Percentiles rank a stretch among this genome's conserved stretches.
These are phyloP conservation scores for Clavispora santaluciae DNA, from an alignment of 805 yeast genomes.

Conservation along the genomic window DNA sequence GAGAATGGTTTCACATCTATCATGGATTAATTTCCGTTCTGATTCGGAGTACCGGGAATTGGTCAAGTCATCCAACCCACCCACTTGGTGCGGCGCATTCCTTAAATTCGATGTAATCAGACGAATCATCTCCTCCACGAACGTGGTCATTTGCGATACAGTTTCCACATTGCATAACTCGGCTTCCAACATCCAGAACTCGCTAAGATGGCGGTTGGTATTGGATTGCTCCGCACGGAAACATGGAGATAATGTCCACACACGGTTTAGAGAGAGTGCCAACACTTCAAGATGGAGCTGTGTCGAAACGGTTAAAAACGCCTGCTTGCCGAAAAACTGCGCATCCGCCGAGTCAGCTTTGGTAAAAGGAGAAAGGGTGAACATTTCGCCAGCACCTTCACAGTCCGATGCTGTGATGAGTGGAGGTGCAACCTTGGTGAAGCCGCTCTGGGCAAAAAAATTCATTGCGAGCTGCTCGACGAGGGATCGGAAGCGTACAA, in stretches of 20 bases:
- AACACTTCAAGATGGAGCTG: constrained; percentile 86
- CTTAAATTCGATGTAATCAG: constrained; percentile 25
- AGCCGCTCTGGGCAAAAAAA: constrained; percentile 52
- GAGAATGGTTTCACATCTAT: constrained; percentile 59
- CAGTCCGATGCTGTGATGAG: constrained; percentile 85
- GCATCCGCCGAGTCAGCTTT: constrained; percentile 13
- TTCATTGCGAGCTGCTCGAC: constrained; percentile 50
- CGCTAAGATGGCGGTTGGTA: constrained; percentile 87
- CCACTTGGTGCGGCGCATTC: constrained; percentile 9
- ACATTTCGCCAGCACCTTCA: constrained; percentile 96
- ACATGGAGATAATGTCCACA: constrained; percentile 87
- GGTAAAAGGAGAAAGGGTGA: constrained; percentile 43
- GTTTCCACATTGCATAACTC: constrained; percentile 67
- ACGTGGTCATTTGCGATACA: constrained; percentile 55
- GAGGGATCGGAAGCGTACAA: constrained; percentile 68
- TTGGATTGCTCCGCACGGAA: constrained; percentile 88
- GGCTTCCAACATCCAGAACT: constrained; percentile 97
- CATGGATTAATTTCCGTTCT: constrained; percentile 30
- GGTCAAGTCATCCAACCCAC: constrained; percentile 24
- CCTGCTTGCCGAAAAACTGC: constrained; percentile 58
- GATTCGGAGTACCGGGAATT: constrained; percentile 35
- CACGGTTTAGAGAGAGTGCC: constrained; percentile 69
- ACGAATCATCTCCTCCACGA: constrained; percentile 70
- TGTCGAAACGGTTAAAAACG: constrained; percentile 83
- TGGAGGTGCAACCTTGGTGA: constrained; percentile 80